These are phyloP conservation scores for Margaritispora aquatica DNA, from an alignment of 495 filamentous ascomycete genomes.

Conservation along the genomic window DNA sequence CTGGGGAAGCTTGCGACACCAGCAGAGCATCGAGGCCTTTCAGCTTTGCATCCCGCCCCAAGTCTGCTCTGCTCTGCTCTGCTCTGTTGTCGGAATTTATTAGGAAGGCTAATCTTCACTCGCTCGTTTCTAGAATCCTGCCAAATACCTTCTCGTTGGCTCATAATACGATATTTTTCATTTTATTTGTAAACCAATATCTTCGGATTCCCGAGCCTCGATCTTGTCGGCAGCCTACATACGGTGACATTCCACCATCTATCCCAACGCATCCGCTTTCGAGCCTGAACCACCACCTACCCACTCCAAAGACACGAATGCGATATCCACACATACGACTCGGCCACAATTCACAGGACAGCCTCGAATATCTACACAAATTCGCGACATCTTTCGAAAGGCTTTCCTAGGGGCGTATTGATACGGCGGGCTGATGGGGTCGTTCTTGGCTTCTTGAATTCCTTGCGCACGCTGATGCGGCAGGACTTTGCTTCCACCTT, in stretches of 20 bases:
- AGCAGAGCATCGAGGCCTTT: background rate
- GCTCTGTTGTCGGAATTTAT: background rate
- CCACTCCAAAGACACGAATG: background rate
- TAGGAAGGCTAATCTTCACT: background rate
- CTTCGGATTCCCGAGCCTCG: background rate
- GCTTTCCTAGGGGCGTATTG: constrained; percentile 10
- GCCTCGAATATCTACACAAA: background rate
- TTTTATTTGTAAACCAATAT: background rate
- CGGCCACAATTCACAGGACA: background rate
- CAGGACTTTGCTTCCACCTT: constrained; percentile 2
- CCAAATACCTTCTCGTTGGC: background rate
- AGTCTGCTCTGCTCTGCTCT: background rate
- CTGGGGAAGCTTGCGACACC: background rate
- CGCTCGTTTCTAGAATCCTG: background rate
- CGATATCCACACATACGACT: constrained; percentile 2
- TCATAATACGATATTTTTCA: background rate
- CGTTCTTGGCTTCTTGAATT: constrained; percentile 9
- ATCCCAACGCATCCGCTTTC: background rate
- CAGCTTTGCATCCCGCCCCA: background rate
- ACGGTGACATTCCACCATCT: background rate
- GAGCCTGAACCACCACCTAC: background rate
- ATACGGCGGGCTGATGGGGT: constrained; percentile 16
- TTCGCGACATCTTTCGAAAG: background rate
- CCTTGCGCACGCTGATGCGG: constrained; percentile 19
- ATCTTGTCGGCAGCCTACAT: background rate